Evolutionary conservation across 495 filamentous ascomycete species (phyloP), one percentile per base, ranked within the genome.

Genomic region (Elaphomyces granulatus): DNA sequence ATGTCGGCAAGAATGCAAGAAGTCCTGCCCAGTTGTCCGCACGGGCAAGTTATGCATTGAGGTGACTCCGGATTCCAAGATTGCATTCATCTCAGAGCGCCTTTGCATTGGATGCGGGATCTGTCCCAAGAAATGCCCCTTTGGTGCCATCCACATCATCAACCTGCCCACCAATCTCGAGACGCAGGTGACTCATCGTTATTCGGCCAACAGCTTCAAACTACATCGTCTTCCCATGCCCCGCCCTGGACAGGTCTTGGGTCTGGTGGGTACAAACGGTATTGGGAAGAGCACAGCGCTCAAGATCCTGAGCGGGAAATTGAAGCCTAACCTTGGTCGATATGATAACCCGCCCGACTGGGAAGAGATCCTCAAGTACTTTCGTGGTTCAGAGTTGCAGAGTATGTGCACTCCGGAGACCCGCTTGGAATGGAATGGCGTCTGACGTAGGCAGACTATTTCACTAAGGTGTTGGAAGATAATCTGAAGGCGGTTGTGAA

Each of bases 171-270:
- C 90, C 61, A 98, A 96, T 62, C 77, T 98, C 57, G 90, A 98
- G 60, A 87, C 78, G 42, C 81, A 95, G 54, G 87, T 98, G 50
- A 96, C 90, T 44, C 90, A 98, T 59, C 83, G 92, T 60, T 98
- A 98, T 63, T 88, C 87, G 9, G 88, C 90, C 49, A 98, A 98
- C 70, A 95, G 87, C 67, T 98, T 98, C 74, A 98, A 98, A 71
- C 78, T 98, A 43, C 90, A 98, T 61, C 74, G 90, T 48, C 73
- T 98, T 47, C 90, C 90, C 20, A 94, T 87, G 66, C 90, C 90
- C 33, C 77, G 90, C 32, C 90, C 90, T 20, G 92, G 92, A 19
- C 86, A 94, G 51, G 92, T 98, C n/a, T 68, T 98, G 16, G 90
- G 90, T 61, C 74, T 98, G 33, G 90, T 98, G 15, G 90, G 90